Conservation (phyloP, 768 basidiomycete species). For the Psilocybe cyanescens region DNA sequence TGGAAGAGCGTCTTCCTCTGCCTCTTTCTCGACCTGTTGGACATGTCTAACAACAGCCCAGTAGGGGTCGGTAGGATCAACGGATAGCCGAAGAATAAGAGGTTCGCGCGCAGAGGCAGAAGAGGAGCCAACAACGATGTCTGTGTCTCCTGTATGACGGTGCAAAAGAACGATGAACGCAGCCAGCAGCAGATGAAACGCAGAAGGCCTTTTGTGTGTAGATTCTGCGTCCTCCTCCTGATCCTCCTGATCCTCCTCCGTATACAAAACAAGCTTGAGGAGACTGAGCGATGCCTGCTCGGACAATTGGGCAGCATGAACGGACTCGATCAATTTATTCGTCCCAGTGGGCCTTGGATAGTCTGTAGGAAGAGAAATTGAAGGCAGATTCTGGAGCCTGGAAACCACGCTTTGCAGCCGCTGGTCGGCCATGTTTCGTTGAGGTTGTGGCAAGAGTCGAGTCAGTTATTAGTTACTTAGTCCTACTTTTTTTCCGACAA, state of each 20-base stretch:
- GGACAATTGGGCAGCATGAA: conserved; percentile 71
- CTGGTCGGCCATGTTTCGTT: conserved; percentile 38
- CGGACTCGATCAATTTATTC: conserved; percentile 84
- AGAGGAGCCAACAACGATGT: conserved; percentile 90
- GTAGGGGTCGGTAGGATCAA: conserved; percentile 87
- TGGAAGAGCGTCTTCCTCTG: conserved; percentile 79
- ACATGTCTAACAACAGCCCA: conserved; percentile 88
- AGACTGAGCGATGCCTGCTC: conserved; percentile 77
- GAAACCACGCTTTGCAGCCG: conserved; percentile 60
- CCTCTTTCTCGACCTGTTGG: conserved; percentile 82
- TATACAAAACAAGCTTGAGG: conserved; percentile 79
- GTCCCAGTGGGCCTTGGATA: conserved; percentile 83
- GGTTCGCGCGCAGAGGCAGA: conserved; percentile 77
- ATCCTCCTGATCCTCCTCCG: conserved; percentile 56
- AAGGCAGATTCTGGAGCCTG: conserved; percentile 81
- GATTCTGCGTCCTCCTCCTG: conserved; percentile 49
- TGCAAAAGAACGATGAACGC: conserved; percentile 91
- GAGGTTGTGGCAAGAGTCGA: conserved; percentile 12
- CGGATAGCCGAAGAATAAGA: conserved; percentile 79
- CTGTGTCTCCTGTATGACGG: conserved; percentile 94
- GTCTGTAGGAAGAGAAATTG: conserved; percentile 93
- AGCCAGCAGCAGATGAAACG: conserved; percentile 91
- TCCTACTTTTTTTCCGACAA: conserved; percentile 1
- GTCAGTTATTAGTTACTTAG: conserved; percentile 7
- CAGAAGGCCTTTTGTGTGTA: conserved; percentile 61